Evolutionary conservation across 768 basidiomycete genomes (phyloP).

Genomic region (Mycena filopes): DNA sequence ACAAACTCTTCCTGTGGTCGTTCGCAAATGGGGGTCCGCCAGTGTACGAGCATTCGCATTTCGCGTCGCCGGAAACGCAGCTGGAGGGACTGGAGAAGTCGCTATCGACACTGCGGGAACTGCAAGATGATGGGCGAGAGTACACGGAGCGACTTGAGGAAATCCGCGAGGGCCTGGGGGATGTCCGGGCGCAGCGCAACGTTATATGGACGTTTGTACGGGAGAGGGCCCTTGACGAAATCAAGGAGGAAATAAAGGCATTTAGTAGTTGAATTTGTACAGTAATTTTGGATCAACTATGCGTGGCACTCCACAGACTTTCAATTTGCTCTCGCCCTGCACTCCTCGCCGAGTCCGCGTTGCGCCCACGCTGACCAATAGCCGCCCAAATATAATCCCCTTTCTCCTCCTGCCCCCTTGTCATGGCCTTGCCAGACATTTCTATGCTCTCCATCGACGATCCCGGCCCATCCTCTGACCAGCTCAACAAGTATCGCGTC

Average conservation of each 20-base stretch:
- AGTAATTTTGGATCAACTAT: neutral
- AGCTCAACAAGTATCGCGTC: conserved; percentile 68
- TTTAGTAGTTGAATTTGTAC: conserved; percentile 52
- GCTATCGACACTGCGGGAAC: conserved; percentile 75
- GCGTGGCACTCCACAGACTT: neutral
- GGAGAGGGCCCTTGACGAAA: conserved; percentile 76
- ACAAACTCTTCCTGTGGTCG: conserved; percentile 73
- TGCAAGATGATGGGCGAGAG: conserved; percentile 88
- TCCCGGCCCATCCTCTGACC: conserved; percentile 39
- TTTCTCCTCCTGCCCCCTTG: conserved; percentile 40
- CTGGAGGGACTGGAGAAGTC: conserved; percentile 80
- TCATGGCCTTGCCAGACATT: conserved; percentile 57
- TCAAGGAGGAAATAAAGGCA: no score
- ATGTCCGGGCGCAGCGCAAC: conserved; percentile 76
- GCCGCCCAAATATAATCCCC: conserved; percentile 4
- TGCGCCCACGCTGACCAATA: conserved; percentile 16
- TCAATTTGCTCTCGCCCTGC: neutral
- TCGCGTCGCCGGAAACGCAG: conserved; percentile 72
- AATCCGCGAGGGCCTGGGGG: conserved; percentile 83
- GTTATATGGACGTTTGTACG: conserved; percentile 83
- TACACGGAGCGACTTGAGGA: conserved; percentile 88
- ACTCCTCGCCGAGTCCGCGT: neutral
- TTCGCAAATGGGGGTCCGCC: conserved; percentile 57
- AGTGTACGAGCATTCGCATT: conserved; percentile 70
- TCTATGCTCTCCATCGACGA: conserved; percentile 57